Conservation (phyloP, 345 rosid genomes). For the Citrus medica region DNA sequence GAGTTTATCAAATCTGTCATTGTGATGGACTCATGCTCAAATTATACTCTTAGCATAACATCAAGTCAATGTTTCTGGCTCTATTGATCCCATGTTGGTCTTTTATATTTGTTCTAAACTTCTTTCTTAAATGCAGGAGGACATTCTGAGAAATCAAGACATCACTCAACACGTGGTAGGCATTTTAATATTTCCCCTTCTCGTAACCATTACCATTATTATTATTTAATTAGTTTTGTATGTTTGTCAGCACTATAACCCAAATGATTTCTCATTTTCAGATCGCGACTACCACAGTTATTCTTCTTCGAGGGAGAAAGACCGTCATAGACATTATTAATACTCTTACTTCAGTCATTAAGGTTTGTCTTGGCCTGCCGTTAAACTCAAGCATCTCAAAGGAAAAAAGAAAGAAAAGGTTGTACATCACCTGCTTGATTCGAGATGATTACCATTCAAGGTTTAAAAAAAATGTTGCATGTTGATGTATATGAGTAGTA, state of each 20-base stretch:
- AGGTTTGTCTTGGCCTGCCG: constrained; percentile 1
- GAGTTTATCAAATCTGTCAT: background rate
- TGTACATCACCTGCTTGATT: background rate
- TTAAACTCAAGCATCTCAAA: background rate
- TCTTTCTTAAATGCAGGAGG: constrained; percentile 32
- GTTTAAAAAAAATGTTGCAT: background rate
- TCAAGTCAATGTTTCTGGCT: constrained; percentile 4
- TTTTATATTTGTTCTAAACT: background rate
- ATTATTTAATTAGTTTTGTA: background rate
- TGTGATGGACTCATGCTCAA: background rate
- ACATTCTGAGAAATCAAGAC: constrained; percentile 63
- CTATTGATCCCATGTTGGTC: background rate
- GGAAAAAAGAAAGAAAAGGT: too few species aligned
- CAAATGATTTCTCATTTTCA: constrained; percentile 13
- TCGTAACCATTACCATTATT: background rate
- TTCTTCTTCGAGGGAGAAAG: constrained; percentile 66
- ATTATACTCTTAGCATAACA: background rate
- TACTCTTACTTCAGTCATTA: constrained; percentile 10
- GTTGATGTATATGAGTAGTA: background rate
- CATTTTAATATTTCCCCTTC: background rate
- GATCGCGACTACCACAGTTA: constrained; percentile 57
- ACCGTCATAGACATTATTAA: constrained; percentile 50
- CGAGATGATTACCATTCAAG: background rate
- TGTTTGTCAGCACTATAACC: background rate
- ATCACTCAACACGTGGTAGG: constrained; percentile 68